These are phyloP conservation scores for Cladosporium sp. DNA, from an alignment of 2,329 filamentous ascomycete species.

Conservation along the genomic window DNA sequence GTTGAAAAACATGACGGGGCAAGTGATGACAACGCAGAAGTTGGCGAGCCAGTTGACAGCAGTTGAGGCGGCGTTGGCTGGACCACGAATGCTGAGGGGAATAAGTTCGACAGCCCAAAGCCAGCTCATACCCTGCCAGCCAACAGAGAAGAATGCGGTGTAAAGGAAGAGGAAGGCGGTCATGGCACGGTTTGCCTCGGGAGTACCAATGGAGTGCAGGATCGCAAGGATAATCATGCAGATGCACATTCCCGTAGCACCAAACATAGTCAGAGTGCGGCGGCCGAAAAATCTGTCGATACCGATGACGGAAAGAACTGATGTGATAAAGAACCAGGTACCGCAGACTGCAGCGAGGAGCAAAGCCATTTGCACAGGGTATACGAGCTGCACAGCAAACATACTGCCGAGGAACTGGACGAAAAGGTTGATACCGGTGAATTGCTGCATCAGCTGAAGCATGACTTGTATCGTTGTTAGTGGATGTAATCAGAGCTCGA, in stretches of 20 bases:
- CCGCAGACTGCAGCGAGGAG: constrained; percentile 23
- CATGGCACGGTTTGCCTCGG: constrained; percentile 11
- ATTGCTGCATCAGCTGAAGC: constrained; percentile 13
- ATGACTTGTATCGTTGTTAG: not conserved
- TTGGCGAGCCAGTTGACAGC: constrained; percentile 13
- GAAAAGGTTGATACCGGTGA: constrained; percentile 14
- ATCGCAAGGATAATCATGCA: constrained; percentile 22
- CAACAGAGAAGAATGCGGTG: constrained; percentile 25
- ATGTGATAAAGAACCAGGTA: constrained; percentile 24
- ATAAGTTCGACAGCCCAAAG: constrained; percentile 27
- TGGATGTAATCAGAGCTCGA: not conserved
- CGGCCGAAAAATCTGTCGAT: constrained; percentile 43
- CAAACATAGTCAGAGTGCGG: constrained; percentile 64
- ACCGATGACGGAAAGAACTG: constrained; percentile 37
- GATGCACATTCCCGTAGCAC: constrained; percentile 38
- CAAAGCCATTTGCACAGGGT: constrained; percentile 17
- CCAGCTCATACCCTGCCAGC: constrained; percentile 22
- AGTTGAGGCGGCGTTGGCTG: constrained; percentile 8
- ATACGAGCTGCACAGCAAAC: constrained; percentile 18
- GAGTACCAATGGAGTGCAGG: constrained; percentile 13
- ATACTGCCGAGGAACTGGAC: constrained; percentile 15
- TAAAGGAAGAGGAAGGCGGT: constrained; percentile 30
- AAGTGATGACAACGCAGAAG: constrained; percentile 15
- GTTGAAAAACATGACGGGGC: constrained; percentile 14
- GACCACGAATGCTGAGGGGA: constrained; percentile 31